phyloP scores from a whole-genome alignment of 106 monocot genomes.

The Acorus calamus region DNA sequence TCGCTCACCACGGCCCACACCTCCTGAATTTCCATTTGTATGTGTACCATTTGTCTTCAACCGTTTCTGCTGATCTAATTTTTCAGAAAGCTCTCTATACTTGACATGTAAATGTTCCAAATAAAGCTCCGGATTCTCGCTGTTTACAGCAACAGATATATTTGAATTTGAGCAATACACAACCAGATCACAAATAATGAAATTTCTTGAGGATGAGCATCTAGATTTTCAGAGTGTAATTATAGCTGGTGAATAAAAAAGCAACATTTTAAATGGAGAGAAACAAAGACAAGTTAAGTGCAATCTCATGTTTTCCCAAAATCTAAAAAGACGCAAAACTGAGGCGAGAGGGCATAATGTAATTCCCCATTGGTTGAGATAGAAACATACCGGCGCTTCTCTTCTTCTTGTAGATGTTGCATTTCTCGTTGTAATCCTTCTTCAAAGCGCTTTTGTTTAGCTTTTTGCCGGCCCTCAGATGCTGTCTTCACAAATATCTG shows the following conservation, averaged over 20 bases:
- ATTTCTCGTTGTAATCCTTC: slow-evolving; percentile 68
- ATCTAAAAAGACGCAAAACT: too few relatives aligned
- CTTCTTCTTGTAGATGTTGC: slow-evolving; percentile 81
- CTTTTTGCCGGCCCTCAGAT: slow-evolving; percentile 70
- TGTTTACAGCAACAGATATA: slow-evolving; percentile 10
- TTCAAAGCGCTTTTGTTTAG: slow-evolving; percentile 72
- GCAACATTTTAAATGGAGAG: background rate
- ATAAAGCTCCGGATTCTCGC: slow-evolving; percentile 92
- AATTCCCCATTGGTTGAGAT: background rate
- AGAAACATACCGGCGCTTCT: slow-evolving; percentile 63
- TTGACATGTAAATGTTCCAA: slow-evolving; percentile 58
- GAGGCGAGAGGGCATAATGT: too few relatives aligned
- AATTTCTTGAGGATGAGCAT: too few relatives aligned
- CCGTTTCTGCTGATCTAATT: slow-evolving; percentile 70
- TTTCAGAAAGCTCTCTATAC: slow-evolving; percentile 75
- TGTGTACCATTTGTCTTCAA: slow-evolving; percentile 53
- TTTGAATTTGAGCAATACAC: too few relatives aligned
- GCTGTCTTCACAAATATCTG: slow-evolving; percentile 85
- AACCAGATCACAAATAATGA: too few relatives aligned
- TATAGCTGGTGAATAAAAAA: too few relatives aligned
- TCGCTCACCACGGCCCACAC: slow-evolving; percentile 81
- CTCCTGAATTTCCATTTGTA: slow-evolving; percentile 61
- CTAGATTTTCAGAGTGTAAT: too few relatives aligned
- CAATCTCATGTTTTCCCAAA: too few relatives aligned
- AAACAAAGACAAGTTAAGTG: background rate